Evolutionary conservation across 2,329 filamentous ascomycete species (phyloP).

Genomic region (Dothidotthia symphoricarpi): DNA sequence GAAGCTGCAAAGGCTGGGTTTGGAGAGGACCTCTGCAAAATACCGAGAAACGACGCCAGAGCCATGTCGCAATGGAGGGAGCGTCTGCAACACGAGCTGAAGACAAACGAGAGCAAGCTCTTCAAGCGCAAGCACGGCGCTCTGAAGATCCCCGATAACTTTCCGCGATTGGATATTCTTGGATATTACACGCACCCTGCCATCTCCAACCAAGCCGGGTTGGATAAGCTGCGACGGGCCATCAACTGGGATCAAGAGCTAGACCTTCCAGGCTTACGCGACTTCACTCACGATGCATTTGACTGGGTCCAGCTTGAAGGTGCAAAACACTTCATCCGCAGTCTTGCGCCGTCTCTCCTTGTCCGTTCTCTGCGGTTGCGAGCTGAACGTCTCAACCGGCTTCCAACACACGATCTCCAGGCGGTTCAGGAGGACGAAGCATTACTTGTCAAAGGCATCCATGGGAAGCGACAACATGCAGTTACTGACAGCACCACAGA

Average conservation of each 20-base stretch:
- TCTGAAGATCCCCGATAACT: slow-evolving; percentile 72
- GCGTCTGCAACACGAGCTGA: slow-evolving; percentile 69
- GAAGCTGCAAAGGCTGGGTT: slow-evolving; percentile 89
- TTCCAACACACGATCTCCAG: slow-evolving; percentile 33
- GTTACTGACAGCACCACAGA: slow-evolving; percentile 75
- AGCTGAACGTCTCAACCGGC: slow-evolving; percentile 20
- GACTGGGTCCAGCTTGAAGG: slow-evolving; percentile 80
- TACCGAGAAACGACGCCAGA: slow-evolving; percentile 59
- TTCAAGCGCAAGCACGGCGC: slow-evolving; percentile 76
- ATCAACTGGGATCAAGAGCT: slow-evolving; percentile 64
- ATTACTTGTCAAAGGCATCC: slow-evolving; percentile 63
- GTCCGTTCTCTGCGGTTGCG: slow-evolving; percentile 55
- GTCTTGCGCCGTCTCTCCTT: slow-evolving; percentile 74
- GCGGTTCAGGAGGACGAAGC: slow-evolving; percentile 50
- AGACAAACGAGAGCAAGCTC: slow-evolving; percentile 76
- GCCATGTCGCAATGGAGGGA: slow-evolving; percentile 70
- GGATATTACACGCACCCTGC: slow-evolving; percentile 86
- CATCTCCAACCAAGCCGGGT: slow-evolving; percentile 63
- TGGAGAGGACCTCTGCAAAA: slow-evolving; percentile 68
- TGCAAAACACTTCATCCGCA: slow-evolving; percentile 79
- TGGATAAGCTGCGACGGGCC: slow-evolving; percentile 55
- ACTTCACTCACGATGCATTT: slow-evolving; percentile 76
- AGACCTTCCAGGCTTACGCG: slow-evolving; percentile 65
- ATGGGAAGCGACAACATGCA: slow-evolving; percentile 65
- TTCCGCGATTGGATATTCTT: slow-evolving; percentile 76